phyloP scores from a whole-genome alignment of 345 rosid species.

The Gossypium anomalum region DNA sequence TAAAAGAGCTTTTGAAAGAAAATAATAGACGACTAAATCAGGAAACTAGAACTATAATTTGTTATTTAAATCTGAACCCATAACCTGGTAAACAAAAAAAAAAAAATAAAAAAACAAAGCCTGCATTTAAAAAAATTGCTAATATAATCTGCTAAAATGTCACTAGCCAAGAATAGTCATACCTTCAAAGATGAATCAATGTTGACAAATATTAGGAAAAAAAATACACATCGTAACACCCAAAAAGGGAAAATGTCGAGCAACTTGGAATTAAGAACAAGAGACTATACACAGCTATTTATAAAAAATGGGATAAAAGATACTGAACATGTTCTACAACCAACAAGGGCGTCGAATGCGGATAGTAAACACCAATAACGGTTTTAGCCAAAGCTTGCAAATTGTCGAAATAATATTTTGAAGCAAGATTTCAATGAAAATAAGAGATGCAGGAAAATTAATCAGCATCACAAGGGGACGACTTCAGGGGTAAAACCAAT shows the following conservation, averaged over 20 bases:
- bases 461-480: background rate
- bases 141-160: background rate
- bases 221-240: background rate
- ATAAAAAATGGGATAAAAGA: background rate
- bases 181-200: background rate
- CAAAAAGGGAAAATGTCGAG: background rate
- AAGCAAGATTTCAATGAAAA: slow-evolving; percentile 3
- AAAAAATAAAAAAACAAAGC: too few relatives aligned
- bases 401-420: background rate
- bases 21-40: background rate
- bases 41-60: background rate
- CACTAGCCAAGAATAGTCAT: background rate
- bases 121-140: background rate
- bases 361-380: background rate
- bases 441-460: background rate
- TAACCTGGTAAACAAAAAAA: background rate
- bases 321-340: background rate
- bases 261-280: background rate
- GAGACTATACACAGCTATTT: background rate
- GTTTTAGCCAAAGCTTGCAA: background rate
- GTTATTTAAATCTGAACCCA: background rate
- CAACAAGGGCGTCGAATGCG: background rate
- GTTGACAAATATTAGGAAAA: background rate
- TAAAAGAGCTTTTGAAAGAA: background rate
- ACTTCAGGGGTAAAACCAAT: too few relatives aligned